Evolutionary conservation across 441 rosid species (phyloP), one percentile per base, ranked within the genome.

Genomic region (Kokia cookei): DNA sequence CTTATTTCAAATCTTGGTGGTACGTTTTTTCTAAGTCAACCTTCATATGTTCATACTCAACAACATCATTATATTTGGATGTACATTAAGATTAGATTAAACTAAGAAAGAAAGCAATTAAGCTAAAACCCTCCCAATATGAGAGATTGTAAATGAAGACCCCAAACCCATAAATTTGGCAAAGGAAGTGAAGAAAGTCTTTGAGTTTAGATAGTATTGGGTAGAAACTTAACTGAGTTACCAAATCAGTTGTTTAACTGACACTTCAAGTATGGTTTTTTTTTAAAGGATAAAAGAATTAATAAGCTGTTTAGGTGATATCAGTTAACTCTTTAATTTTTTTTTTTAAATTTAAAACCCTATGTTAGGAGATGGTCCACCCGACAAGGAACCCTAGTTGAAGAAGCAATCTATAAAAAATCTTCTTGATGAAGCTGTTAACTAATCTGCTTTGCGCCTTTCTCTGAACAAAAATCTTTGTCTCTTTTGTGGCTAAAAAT

Each of bases 231-330:
- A 69, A 74, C 67, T 19, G 78, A 79, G 80, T 81, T 87, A 86
- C 87, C 91, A 83, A 89, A 77, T 78, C 84, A 86, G 87, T 85
- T 84, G 84, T 85, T 86, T 86, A 84, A 81, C 90, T 79, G 87
- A 86, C 83, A 80, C 40, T 73, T 73, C 60, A 72, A 73, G 77
- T 71, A 59, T 66, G 48, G 65, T 54, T 73, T 79, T 78, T 69
- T 69, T 77, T 64, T 70, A 80, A 80, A 79, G 75, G 55, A 72
- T 15, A 78, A 24, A 59, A 13, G 35, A 26, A 69, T 42, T 48
- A 54, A 59, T 15, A 43, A 51, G 42, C 29, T 47, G 29, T 43
- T 35, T 55, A 32, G 75, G 76, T 85, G 85, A 84, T 85, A 81
- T 84, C 91, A 84, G 62, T 74, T 70, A 57, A 17, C 47, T 65